Evolutionary conservation across 2,329 filamentous ascomycete species (phyloP), one percentile per base, ranked within the genome.

Genomic region (Geosmithia putterillii): DNA sequence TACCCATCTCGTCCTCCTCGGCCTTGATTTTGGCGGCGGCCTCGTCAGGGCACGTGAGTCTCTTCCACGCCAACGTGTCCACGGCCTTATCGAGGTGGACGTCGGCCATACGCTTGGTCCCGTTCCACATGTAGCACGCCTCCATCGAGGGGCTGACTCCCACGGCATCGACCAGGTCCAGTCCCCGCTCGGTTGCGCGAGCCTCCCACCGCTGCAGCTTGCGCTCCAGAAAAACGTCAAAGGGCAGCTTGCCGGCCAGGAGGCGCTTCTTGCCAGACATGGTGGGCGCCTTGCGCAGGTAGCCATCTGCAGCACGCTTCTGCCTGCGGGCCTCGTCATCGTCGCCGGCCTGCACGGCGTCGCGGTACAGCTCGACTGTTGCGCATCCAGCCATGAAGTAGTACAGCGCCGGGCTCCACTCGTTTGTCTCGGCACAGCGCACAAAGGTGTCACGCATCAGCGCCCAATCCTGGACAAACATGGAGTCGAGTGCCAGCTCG

Each of bases 121-220:
- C 90, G 55, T 86, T 89, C 89, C 89, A 96, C 53, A 96, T 79
- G 59, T 90, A 94, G 12, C 84, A 81, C 83, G 96, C 94, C 65
- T 96, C 92, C 54, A 88, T 77, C 1, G 86, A 69, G 0, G 92
- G 92, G 46, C 81, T 84, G 3, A 86, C 71, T 0, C 88, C 88
- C 8, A 94, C 71, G 0, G 84, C 88, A 52, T 96, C 90, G 2
- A 83, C 74, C 3, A 95, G 67, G 40, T 81, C 74, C 25, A 86
- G 63, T 2, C 73, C 69, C 60, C 80, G 74, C 39, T 74, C 68
- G 54, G 81, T 81, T 4, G 84, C 79, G 19, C 87, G 73, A 23
- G 79, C 77, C 54, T 94, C 83, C 89, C 89, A 95, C 60, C 94
- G 95, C 44, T 78, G 72, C 14, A 96, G 64, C 65, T 95, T 96